Evolutionary conservation across 805 yeast genomes (phyloP).

Genomic region (Babjeviella inositovora): DNA sequence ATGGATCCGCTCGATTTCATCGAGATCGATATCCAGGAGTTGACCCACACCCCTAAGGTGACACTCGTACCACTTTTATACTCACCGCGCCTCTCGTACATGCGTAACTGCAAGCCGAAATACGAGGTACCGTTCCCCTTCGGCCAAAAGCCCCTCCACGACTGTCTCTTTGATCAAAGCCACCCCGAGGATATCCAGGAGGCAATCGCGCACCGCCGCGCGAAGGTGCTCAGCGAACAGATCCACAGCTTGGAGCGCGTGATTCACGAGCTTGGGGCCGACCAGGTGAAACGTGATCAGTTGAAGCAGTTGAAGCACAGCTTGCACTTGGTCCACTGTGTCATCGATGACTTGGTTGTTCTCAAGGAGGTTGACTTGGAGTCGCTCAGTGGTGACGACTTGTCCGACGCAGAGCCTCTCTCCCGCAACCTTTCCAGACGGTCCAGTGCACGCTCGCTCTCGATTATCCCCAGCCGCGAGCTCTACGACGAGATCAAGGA

Average conservation of each 20-base stretch:
- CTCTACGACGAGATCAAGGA: too few species aligned
- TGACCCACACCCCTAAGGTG: slow-evolving; percentile 20
- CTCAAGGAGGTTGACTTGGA: slow-evolving; percentile 5
- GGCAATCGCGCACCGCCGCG: slow-evolving; percentile 20
- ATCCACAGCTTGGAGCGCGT: slow-evolving; percentile 11
- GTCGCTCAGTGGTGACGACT: not conserved
- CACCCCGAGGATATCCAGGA: slow-evolving; percentile 43
- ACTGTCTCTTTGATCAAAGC: slow-evolving; percentile 37
- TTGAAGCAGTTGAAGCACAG: slow-evolving; percentile 13
- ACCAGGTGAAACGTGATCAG: slow-evolving; percentile 8
- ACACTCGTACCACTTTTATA: slow-evolving; percentile 26
- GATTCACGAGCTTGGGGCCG: slow-evolving; percentile 6
- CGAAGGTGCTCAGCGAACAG: slow-evolving; percentile 18
- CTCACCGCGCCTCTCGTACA: slow-evolving; percentile 44
- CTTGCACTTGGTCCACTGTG: slow-evolving; percentile 10
- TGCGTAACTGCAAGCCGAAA: slow-evolving; percentile 29
- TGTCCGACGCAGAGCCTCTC: slow-evolving; percentile 1
- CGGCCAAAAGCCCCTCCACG: slow-evolving; percentile 47
- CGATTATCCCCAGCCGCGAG: too few species aligned
- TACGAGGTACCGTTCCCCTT: slow-evolving; percentile 35
- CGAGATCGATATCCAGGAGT: slow-evolving; percentile 42
- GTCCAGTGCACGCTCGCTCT: too few species aligned
- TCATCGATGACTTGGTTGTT: slow-evolving; percentile 11
- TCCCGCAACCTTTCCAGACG: too few species aligned
- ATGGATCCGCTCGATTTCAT: slow-evolving; percentile 59